Base-by-base conservation (phyloP, 2,329 filamentous ascomycete genomes). In the Fusarium avenaceum region DNA sequence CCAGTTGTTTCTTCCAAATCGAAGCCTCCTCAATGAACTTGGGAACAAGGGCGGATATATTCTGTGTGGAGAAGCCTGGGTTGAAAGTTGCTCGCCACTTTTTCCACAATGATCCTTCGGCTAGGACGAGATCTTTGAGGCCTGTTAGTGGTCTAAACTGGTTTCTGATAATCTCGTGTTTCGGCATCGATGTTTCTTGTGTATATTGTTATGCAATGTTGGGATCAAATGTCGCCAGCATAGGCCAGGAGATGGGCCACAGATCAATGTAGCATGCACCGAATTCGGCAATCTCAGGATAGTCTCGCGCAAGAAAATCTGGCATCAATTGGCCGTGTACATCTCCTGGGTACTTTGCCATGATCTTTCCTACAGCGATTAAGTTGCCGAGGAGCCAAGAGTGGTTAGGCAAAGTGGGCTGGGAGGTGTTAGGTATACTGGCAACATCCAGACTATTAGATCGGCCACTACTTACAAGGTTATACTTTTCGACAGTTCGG, bases 301-400 rank as follows among this genome's bases (percentile, higher is more conserved):
- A 52, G 13, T 40, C 26, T 17, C 46, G 52, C 1, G 52, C 46
- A 6, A 56, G 46, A 17, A 40, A 32, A 6, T 56, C 52, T 3
- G 52, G 45, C 52, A 56, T 56, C 6, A 56, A 39, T 26, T 56
- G 52, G 1, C 52, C 52, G 4, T 56, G 52, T 10, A 52, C 52
- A 3, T 56, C 45, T 6, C 10, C 1, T 7, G 52, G 52, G 5
- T 56, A 52, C 9, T 39, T 51, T 17, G 7, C 19, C 46, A 56
- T 52, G 15, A 56, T 56, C 28, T 40, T 14, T 13, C 52, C 45
- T 11, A 56, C 52, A 2, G 32, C 17, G 17, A 56, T 32, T 6
- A 56, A 26, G 11, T 52, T 40, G 4, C 52, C 52, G 19, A 56
- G 33, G 4, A 56, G 33, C 52, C 52, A 56, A 14, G 46, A 56